phyloP scores from a whole-genome alignment of 495 filamentous ascomycete genomes.

The Penicillium diatomitis region DNA sequence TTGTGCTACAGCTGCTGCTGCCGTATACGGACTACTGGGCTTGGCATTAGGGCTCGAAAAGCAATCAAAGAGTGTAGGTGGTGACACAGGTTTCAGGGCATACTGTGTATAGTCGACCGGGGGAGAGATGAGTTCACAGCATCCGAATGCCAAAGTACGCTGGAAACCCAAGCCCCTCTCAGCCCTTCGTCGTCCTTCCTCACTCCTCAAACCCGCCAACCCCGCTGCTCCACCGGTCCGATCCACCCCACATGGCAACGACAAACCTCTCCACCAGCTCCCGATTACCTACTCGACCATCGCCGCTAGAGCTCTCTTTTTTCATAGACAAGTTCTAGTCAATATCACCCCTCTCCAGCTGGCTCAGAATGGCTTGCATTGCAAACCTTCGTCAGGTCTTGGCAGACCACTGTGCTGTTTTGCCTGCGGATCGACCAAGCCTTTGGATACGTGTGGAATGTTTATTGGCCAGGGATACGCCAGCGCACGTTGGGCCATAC shows the following conservation, averaged over 20 bases:
- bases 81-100: too few relatives aligned
- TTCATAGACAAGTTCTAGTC: not conserved
- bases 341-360: not conserved
- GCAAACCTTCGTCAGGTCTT: not conserved
- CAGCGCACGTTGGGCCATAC: too few relatives aligned
- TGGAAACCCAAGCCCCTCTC: slow-evolving; percentile 8
- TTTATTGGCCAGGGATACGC: too few relatives aligned
- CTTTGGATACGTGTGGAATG: not conserved
- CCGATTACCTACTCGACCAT: slow-evolving; percentile 3
- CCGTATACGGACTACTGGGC: too few relatives aligned
- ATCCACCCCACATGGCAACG: slow-evolving; percentile 1
- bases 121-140: slow-evolving; percentile 1
- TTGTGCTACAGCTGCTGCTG: too few relatives aligned
- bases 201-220: slow-evolving; percentile 5
- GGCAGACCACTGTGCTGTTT: slow-evolving; percentile 3
- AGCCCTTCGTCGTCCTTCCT: slow-evolving; percentile 4
- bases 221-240: slow-evolving; percentile 1
- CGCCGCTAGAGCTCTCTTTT: slow-evolving; percentile 1
- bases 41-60: too few relatives aligned
- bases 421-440: slow-evolving; percentile 1
- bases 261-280: slow-evolving; percentile 4
- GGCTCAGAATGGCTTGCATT: slow-evolving; percentile 5
- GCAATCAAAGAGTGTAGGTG: too few relatives aligned
- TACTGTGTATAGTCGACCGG: not conserved
- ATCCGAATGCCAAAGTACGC: not conserved